A percentile compares a stretch with the other conserved stretches of the same genome.
These are phyloP conservation scores for Cucumis melo DNA, from an alignment of 306 rosid genomes.

Conservation along the genomic window DNA sequence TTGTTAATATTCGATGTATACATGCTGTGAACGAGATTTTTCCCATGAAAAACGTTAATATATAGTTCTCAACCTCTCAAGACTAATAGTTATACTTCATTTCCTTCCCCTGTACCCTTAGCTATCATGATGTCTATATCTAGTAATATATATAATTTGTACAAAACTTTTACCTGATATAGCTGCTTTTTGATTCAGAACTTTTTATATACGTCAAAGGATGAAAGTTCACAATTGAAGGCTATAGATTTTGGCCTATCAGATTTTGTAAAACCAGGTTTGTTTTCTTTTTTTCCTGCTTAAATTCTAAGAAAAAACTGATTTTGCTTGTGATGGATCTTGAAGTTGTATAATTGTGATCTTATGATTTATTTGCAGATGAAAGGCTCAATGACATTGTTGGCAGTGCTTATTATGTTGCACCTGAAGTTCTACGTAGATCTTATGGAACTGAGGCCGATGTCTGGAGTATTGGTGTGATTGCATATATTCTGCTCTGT, in stretches of 20 bases:
- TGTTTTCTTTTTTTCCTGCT: background rate
- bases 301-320: background rate
- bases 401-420: conserved; percentile 98
- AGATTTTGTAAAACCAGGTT: conserved; percentile 86
- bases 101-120: background rate
- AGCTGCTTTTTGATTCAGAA: conserved; percentile 48
- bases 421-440: conserved; percentile 93
- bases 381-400: conserved; percentile 88
- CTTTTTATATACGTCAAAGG: conserved; percentile 65
- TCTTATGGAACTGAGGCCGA: conserved; percentile 88
- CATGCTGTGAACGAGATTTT: background rate
- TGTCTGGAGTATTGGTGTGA: conserved; percentile 90
- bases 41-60: no score
- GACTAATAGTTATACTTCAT: background rate
- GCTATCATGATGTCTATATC: background rate
- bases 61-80: background rate
- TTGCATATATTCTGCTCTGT: conserved; percentile 81
- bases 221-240: conserved; percentile 76
- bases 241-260: conserved; percentile 97
- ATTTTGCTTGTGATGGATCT: background rate
- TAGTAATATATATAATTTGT: background rate
- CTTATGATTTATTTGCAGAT: conserved; percentile 41
- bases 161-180: conserved; percentile 13
- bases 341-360: conserved; percentile 4
- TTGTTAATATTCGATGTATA: background rate